Conservation (phyloP, 1,284 basidiomycete species). For the Malassezia psittaci region DNA sequence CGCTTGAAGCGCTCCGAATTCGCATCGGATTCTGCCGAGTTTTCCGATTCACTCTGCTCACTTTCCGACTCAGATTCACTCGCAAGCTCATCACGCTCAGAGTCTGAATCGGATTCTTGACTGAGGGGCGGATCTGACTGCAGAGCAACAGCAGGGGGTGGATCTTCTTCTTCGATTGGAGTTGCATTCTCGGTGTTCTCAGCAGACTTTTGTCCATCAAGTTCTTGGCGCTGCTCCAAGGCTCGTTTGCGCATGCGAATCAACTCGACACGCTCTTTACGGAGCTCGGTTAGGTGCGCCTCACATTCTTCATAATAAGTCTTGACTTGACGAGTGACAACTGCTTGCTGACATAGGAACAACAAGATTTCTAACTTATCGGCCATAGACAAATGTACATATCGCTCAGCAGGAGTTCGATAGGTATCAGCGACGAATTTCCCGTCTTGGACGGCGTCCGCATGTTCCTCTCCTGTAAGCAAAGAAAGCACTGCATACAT, state of each 20-base stretch:
- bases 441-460: conserved; percentile 12
- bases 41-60: neutral
- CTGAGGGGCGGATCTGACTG: neutral
- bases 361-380: conserved; percentile 76
- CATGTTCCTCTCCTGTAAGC: conserved; percentile 36
- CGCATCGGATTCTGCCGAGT: conserved; percentile 15
- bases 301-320: conserved; percentile 82
- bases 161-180: neutral
- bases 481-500: conserved; percentile 39
- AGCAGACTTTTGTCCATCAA: conserved; percentile 6
- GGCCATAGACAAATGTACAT: conserved; percentile 60
- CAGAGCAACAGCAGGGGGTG: neutral
- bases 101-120: conserved; percentile 9
- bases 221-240: conserved; percentile 12
- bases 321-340: conserved; percentile 78
- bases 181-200: neutral
- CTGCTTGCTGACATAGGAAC: conserved; percentile 78
- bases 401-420: conserved; percentile 51
- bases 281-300: conserved; percentile 72
- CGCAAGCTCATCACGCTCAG: conserved; percentile 27
- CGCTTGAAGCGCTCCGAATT: conserved; percentile 22
- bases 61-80: conserved; percentile 54
- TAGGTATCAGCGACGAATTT: conserved; percentile 33
- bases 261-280: conserved; percentile 91
- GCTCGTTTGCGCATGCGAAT: conserved; percentile 70